Evolutionary conservation across 2,329 filamentous ascomycete species (phyloP), one percentile per base, ranked within the genome.

Genomic region (Myriosclerotinia curreyana): DNA sequence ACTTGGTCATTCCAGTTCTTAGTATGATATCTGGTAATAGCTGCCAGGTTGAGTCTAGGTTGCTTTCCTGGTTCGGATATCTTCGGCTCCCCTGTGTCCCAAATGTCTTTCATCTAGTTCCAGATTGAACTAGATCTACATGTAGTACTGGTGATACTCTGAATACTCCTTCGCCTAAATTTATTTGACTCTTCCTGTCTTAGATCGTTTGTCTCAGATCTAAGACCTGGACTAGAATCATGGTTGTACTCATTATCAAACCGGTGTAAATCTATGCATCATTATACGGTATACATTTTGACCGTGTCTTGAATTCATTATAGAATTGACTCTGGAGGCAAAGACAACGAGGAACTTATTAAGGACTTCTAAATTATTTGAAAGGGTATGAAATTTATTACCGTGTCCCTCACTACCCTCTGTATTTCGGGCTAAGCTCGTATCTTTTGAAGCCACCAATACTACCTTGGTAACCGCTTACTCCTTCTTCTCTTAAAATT

Each of bases 401-500:
- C n/a, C 20, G 3, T 25, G n/a, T 36, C 8, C 22, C 7, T 36
- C 14, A 58, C 25, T 17, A 28, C 28, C 14, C 31, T 36, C 15
- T 2, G 28, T 31, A 34, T 12, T 7, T 40, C 15, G 25, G 17
- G 20, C n/a, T 14, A 40, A 52, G 22, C 34, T 42, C 4, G 20
- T 11, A 44, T n/a, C 28, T n/a, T 48, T 56, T 48, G 70, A 61
- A 55, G 68, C 70, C 64, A 69, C 63, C 2, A 67, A 68, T 14
- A 72, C 17, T 20, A 69, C 63, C 63, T 71, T 70, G 1, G 68
- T 68, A 28, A 71, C 36, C 4, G 77, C 80, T 14, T 85, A 70
- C 0, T 84, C 75, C 70, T 79, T 83, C 71, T 86, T 83, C 65
- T 86, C 82, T 58, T 85, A 78, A 17, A 83, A 74, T 64, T 78